These are phyloP conservation scores for Chaetoceros muelleri DNA, from an alignment of 108 stramenopile species.

Conservation along the genomic window DNA sequence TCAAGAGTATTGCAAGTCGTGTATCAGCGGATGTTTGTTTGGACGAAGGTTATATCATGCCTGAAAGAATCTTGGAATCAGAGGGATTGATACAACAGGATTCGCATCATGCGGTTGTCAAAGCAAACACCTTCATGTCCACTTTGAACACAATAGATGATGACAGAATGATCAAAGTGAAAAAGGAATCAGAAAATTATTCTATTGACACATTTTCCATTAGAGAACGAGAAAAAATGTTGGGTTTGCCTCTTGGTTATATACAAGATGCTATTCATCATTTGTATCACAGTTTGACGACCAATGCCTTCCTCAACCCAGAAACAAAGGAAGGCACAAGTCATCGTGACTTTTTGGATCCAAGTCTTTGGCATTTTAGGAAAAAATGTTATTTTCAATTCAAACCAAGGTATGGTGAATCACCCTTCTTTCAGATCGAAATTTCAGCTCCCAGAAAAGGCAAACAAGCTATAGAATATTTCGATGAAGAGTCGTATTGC, in stretches of 20 bases:
- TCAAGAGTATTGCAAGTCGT: constrained; percentile 7
- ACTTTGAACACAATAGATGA: constrained; percentile 14
- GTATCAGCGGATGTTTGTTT: constrained; percentile 8
- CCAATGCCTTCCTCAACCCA: constrained; percentile 8
- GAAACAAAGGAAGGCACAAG: constrained; percentile 9
- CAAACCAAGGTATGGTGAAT: not conserved
- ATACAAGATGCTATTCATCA: constrained; percentile 5
- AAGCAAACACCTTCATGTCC: constrained; percentile 21
- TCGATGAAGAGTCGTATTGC: constrained; percentile 14
- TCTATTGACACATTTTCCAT: constrained; percentile 10
- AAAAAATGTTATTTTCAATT: constrained; percentile 14
- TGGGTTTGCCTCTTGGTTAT: constrained; percentile 18
- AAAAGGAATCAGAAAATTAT: not conserved
- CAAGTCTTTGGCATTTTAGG: constrained; percentile 11
- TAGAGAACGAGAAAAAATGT: constrained; percentile 16
- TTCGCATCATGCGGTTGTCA: not conserved
- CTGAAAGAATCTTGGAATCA: not conserved
- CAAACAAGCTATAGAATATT: constrained; percentile 6
- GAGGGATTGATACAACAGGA: not conserved
- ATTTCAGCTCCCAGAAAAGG: constrained; percentile 17
- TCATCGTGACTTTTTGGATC: constrained; percentile 10
- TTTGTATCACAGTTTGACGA: constrained; percentile 7
- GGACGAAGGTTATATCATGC: constrained; percentile 6
- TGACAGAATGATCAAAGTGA: constrained; percentile 6
- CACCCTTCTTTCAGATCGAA: constrained; percentile 18